Conservation (phyloP, 305 asterid species). For the Coffea humblotiana region DNA sequence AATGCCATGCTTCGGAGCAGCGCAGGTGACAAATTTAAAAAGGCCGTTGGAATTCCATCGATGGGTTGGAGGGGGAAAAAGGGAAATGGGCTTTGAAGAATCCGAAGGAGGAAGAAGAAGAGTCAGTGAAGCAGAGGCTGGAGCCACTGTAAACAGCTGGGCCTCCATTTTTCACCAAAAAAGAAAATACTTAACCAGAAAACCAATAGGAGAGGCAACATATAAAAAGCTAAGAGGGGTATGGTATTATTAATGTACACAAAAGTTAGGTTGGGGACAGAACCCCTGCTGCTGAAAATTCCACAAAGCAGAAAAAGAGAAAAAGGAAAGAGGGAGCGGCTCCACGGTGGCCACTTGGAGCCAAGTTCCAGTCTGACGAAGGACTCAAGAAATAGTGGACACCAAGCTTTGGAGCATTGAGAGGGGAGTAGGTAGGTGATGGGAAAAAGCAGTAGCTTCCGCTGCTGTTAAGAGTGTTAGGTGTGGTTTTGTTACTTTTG, state of each 20-base stretch:
- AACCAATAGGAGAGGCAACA: not conserved
- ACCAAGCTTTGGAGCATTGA: not conserved
- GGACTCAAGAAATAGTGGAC: not conserved
- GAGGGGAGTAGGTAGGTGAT: too few species aligned
- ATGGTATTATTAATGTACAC: too few species aligned
- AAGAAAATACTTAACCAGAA: not conserved
- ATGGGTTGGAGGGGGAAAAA: conserved; percentile 2
- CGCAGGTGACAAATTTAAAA: not conserved
- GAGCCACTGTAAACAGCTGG: conserved; percentile 14
- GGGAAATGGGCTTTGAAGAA: not conserved
- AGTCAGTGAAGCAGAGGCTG: conserved; percentile 6
- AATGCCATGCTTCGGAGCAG: conserved; percentile 6
- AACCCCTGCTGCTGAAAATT: not conserved
- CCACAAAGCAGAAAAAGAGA: not conserved
- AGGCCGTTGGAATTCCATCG: conserved; percentile 1
- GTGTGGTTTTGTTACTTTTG: not conserved
- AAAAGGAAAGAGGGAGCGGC: not conserved
- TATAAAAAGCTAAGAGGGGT: not conserved
- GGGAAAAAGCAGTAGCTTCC: too few species aligned
- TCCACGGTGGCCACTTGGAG: not conserved
- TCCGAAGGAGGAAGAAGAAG: not conserved
- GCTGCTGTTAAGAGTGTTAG: not conserved
- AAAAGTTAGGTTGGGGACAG: not conserved
- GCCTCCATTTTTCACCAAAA: conserved; percentile 12
- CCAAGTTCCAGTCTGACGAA: not conserved